Evolutionary conservation across 495 filamentous ascomycete species (phyloP).

Genomic region (Chaetomium cochliodes): DNA sequence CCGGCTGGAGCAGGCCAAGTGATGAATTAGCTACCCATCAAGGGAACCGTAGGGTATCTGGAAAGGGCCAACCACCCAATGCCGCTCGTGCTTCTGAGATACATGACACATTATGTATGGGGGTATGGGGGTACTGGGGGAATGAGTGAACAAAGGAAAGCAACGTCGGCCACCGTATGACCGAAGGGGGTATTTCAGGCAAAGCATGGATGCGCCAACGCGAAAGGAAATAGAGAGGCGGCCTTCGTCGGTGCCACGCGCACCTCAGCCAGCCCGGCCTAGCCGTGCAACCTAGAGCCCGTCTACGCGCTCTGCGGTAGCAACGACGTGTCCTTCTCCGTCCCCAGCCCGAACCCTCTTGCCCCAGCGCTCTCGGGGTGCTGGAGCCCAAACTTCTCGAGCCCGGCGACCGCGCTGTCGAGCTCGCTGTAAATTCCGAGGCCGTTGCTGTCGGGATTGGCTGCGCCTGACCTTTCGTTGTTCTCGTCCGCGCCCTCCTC

Average conservation of each 20-base stretch:
- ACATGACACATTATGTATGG: conserved; percentile 32
- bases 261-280: neutral
- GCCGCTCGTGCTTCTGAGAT: conserved; percentile 9
- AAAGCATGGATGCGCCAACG: neutral
- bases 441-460: conserved; percentile 36
- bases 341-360: conserved; percentile 35
- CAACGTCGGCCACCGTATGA: conserved; percentile 5
- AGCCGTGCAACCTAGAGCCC: conserved; percentile 7
- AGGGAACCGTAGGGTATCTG: neutral
- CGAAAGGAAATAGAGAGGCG: conserved; percentile 1
- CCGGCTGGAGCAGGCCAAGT: neutral
- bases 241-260: neutral
- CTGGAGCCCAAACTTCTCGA: conserved; percentile 47
- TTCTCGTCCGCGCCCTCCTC: conserved; percentile 53
- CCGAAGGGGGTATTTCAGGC: conserved; percentile 8
- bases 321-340: conserved; percentile 36
- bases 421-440: conserved; percentile 53
- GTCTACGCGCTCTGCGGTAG: conserved; percentile 46
- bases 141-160: conserved; percentile 12
- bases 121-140: neutral
- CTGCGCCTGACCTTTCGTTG: conserved; percentile 15
- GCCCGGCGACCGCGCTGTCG: conserved; percentile 51
- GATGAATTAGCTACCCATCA: conserved; percentile 12
- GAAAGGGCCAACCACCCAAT: conserved; percentile 2
- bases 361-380: conserved; percentile 39